Conservation (phyloP, 139 green algal species). For the Chlamydomonas asymmetrica region DNA sequence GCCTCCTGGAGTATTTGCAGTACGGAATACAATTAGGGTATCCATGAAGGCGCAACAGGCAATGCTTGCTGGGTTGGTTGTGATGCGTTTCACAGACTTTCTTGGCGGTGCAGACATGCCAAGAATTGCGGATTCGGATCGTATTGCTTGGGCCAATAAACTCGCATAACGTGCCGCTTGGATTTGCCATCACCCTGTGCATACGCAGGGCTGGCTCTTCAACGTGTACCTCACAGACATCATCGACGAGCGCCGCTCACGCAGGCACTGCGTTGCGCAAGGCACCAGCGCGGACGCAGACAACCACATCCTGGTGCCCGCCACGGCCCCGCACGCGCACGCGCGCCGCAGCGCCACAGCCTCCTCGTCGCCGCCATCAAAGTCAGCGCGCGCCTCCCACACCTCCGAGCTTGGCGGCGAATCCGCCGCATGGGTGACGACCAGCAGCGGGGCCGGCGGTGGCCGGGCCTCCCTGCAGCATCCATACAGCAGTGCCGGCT, state of each 20-base stretch:
- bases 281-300: slow-evolving; percentile 12
- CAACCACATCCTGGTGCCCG: slow-evolving; percentile 20
- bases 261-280: slow-evolving; percentile 15
- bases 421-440: background rate
- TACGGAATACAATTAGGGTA: too few relatives aligned
- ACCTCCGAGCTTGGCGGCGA: background rate
- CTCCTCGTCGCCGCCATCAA: background rate
- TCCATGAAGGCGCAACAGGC: too few relatives aligned
- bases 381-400: too few relatives aligned
- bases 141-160: too few relatives aligned
- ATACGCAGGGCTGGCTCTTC: slow-evolving; percentile 37
- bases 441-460: background rate
- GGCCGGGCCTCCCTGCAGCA: background rate
- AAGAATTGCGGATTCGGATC: too few relatives aligned
- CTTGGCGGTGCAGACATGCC: too few relatives aligned
- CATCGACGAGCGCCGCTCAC: background rate
- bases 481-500: background rate
- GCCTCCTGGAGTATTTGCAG: too few relatives aligned
- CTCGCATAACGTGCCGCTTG: too few relatives aligned
- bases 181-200: too few relatives aligned
- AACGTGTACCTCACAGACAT: slow-evolving; percentile 37
- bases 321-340: background rate
- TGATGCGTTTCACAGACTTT: too few relatives aligned
- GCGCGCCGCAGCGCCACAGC: background rate
- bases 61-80: too few relatives aligned